These are phyloP conservation scores for Saccharomyces kudriavzevii DNA, from an alignment of 805 yeast genomes.

Conservation along the genomic window DNA sequence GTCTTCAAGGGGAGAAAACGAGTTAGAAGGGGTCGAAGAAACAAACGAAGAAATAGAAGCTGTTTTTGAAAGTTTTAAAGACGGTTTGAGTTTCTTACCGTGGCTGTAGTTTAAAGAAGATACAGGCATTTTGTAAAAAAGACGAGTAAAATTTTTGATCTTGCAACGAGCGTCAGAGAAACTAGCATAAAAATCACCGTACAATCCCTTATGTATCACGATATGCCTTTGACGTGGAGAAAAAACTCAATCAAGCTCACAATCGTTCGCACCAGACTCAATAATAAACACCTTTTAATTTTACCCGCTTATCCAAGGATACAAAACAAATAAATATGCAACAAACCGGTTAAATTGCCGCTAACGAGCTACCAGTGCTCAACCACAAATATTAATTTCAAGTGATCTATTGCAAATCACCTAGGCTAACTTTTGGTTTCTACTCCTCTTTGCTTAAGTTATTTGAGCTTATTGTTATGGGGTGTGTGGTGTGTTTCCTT, in stretches of 20 bases:
- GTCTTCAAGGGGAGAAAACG: conserved; percentile 18
- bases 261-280: not conserved
- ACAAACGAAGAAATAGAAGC: conserved; percentile 9
- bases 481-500: not conserved
- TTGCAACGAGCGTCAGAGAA: not conserved
- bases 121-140: not conserved
- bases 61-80: conserved; percentile 13
- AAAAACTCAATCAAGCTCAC: not conserved
- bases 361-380: too few species aligned
- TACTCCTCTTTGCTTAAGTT: not conserved
- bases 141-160: not conserved
- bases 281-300: not conserved
- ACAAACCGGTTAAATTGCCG: not conserved
- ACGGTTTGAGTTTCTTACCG: conserved; percentile 13
- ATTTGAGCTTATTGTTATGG: not conserved
- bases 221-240: not conserved
- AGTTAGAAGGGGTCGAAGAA: conserved; percentile 9
- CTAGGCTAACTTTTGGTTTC: not conserved
- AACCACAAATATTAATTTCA: not conserved
- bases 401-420: not conserved
- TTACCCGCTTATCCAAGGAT: not conserved
- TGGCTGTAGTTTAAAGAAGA: not conserved
- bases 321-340: not conserved
- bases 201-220: not conserved
- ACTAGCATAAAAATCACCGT: not conserved